Evolutionary conservation across 805 yeast species (phyloP).

Genomic region (Candida nanaspora): DNA sequence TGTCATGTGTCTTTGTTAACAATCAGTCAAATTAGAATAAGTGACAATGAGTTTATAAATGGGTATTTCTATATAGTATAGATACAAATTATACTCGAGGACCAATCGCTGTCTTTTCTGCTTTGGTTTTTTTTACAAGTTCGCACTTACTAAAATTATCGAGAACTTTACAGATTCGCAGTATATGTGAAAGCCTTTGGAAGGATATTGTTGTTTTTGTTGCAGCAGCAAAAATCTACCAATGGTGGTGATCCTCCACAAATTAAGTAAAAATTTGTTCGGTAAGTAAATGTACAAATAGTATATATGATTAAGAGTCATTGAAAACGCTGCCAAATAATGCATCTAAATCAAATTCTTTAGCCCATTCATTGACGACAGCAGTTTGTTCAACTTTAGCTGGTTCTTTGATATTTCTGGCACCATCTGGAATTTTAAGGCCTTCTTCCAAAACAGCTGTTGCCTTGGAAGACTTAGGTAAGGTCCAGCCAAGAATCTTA

Average conservation of each 20-base stretch:
- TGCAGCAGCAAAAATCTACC: no score
- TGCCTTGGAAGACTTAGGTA: slow-evolving; percentile 44
- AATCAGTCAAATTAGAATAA: no score
- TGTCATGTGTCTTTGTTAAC: slow-evolving; percentile 6
- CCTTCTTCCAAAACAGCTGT: slow-evolving; percentile 35
- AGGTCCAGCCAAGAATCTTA: slow-evolving; percentile 82
- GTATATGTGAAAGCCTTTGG: no score
- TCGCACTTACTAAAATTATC: no score
- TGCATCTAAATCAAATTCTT: slow-evolving; percentile 89
- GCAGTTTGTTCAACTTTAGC: slow-evolving; percentile 57
- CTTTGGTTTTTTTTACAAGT: no score
- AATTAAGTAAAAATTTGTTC: background rate
- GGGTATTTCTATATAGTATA: no score
- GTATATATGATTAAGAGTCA: background rate
- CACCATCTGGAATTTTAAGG: slow-evolving; percentile 28
- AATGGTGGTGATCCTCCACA: no score
- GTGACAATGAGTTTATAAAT: no score
- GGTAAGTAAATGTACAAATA: background rate
- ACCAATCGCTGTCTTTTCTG: no score
- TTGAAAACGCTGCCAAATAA: slow-evolving; percentile 44
- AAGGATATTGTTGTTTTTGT: no score
- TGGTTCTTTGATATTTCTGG: slow-evolving; percentile 31
- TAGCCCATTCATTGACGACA: slow-evolving; percentile 84
- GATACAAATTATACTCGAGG: no score
- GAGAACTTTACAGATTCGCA: no score